Evolutionary conservation across 2,329 filamentous ascomycete genomes (phyloP).

Genomic region (Neoarthrinium moseri): DNA sequence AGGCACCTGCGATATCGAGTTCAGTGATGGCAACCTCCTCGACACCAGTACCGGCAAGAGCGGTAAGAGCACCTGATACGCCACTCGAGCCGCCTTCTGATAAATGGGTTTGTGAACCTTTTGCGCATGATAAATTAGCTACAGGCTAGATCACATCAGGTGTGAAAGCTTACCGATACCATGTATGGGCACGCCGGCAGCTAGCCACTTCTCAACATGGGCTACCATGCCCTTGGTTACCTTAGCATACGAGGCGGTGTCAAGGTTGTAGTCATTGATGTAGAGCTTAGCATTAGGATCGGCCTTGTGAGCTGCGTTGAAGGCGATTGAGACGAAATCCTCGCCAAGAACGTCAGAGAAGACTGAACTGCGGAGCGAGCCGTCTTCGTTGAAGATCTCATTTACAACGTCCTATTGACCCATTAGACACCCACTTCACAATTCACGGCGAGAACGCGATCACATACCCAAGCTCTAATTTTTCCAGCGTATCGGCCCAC

Average conservation of each 20-base stretch:
- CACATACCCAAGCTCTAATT: slow-evolving; percentile 38
- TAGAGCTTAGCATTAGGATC: slow-evolving; percentile 70
- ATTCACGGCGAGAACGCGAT: neutral
- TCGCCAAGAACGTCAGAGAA: slow-evolving; percentile 70
- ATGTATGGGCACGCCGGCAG: slow-evolving; percentile 59
- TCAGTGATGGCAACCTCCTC: slow-evolving; percentile 58
- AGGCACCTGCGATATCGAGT: slow-evolving; percentile 61
- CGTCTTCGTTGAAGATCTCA: slow-evolving; percentile 63
- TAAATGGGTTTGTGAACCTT: slow-evolving; percentile 47
- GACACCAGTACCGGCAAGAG: slow-evolving; percentile 44
- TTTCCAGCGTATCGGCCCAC: slow-evolving; percentile 62
- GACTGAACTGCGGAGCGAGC: slow-evolving; percentile 56
- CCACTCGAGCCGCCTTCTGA: slow-evolving; percentile 36
- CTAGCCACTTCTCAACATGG: slow-evolving; percentile 63
- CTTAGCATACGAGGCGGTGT: slow-evolving; percentile 59
- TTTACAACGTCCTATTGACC: slow-evolving; percentile 59
- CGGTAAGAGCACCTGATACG: slow-evolving; percentile 40
- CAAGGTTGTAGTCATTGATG: slow-evolving; percentile 74
- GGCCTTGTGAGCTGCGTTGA: slow-evolving; percentile 63
- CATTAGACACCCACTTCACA: neutral
- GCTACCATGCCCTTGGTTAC: slow-evolving; percentile 45
- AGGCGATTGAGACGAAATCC: slow-evolving; percentile 68
- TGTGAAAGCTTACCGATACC: slow-evolving; percentile 41
- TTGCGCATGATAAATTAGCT: too few species aligned
- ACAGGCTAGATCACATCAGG: too few species aligned